Evolutionary conservation across 2,329 filamentous ascomycete genomes (phyloP).

Genomic region (Phialemoniopsis sp.): DNA sequence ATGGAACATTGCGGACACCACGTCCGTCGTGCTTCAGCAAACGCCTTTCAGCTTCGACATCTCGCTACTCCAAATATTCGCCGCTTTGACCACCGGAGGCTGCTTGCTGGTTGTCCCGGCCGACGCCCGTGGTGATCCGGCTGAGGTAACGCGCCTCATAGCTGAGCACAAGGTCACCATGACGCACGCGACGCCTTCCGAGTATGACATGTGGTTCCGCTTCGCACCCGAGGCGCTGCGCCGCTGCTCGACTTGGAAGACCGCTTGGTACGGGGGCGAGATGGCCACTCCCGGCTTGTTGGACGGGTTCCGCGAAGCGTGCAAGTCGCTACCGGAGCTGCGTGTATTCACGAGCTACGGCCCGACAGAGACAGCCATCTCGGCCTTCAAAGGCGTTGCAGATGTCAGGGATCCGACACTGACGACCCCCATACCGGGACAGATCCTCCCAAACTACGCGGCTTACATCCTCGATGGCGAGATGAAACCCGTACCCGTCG

Average conservation of each 20-base stretch:
- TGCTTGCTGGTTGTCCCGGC: constrained; percentile 18
- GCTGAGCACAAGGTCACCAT: constrained; percentile 19
- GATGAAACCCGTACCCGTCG: constrained; percentile 20
- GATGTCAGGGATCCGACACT: neutral
- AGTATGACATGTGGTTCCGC: constrained; percentile 20
- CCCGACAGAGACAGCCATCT: constrained; percentile 19
- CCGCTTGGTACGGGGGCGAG: too few relatives aligned
- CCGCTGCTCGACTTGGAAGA: too few relatives aligned
- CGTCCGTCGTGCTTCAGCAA: constrained; percentile 21
- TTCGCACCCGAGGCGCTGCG: neutral
- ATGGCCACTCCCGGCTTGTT: neutral
- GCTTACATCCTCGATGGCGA: constrained; percentile 35
- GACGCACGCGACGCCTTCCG: constrained; percentile 29
- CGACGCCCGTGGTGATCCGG: constrained; percentile 20
- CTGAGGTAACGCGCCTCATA: constrained; percentile 24
- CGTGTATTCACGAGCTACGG: constrained; percentile 21
- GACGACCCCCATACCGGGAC: neutral
- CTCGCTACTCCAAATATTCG: constrained; percentile 19
- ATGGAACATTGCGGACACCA: constrained; percentile 7
- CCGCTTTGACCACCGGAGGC: constrained; percentile 18
- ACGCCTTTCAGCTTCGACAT: constrained; percentile 34
- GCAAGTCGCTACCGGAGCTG: constrained; percentile 2
- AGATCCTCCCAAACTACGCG: constrained; percentile 20
- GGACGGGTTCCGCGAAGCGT: constrained; percentile 2
- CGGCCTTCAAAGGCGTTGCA: constrained; percentile 4